Percentiles rank a stretch among this genome's conserved stretches.
phyloP scores from a whole-genome alignment of 2,329 filamentous ascomycete genomes.

The Phaeosphaeriaceae sp. region DNA sequence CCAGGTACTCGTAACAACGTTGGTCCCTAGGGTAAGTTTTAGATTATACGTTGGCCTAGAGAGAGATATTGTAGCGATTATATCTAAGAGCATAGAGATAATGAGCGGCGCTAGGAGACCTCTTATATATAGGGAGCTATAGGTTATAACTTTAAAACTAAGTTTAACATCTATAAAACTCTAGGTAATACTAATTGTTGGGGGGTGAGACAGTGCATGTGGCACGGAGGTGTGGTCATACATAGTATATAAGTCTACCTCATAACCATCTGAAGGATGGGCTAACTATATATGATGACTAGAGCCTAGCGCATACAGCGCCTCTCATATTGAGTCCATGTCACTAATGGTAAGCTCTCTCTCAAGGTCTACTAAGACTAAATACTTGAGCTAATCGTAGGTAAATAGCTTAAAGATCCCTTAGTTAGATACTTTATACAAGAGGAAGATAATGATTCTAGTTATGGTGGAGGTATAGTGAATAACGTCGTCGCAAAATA shows the following conservation, averaged over 20 bases:
- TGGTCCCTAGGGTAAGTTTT: not conserved
- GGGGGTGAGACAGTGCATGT: too few relatives aligned
- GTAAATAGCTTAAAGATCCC: not conserved
- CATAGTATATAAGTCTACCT: too few relatives aligned
- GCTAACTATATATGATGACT: too few relatives aligned
- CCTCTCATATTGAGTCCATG: too few relatives aligned
- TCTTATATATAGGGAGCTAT: not conserved
- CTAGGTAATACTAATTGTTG: constrained; percentile 1
- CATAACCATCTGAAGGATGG: too few relatives aligned
- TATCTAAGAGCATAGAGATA: constrained; percentile 1
- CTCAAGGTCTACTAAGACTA: not conserved
- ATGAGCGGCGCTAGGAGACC: not conserved
- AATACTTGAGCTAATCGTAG: constrained; percentile 5
- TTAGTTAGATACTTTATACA: not conserved
- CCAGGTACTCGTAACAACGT: too few relatives aligned
- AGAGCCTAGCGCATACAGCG: too few relatives aligned
- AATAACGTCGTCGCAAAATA: constrained; percentile 10
- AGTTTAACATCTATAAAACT: constrained; percentile 4
- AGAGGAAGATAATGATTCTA: not conserved
- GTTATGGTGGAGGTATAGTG: not conserved
- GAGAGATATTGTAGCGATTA: constrained; percentile 4
- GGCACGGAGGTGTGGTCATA: too few relatives aligned
- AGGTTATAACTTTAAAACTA: constrained; percentile 2
- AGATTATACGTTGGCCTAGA: constrained; percentile 3
- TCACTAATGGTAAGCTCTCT: constrained; percentile 12